Percentiles rank a stretch among this genome's conserved stretches.
These are phyloP conservation scores for Scenedesmus sp. DNA, from an alignment of 163 green algal species.

Conservation along the genomic window DNA sequence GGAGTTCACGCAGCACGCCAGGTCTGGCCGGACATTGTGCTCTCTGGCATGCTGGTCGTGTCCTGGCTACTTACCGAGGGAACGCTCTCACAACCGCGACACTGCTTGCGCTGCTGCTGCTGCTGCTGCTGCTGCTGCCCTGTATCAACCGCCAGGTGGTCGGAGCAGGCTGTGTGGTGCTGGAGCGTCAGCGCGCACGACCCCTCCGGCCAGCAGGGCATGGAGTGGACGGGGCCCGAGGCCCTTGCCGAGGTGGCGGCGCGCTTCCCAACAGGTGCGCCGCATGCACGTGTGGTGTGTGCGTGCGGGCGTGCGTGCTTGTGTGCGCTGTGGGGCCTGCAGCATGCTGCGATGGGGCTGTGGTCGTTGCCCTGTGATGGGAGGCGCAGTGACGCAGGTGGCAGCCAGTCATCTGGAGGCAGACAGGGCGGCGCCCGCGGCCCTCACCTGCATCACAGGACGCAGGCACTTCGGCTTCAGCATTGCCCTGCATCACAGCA, in stretches of 20 bases:
- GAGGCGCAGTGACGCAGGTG: too few relatives aligned
- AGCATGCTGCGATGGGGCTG: not conserved
- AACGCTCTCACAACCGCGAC: too few relatives aligned
- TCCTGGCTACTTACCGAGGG: too few relatives aligned
- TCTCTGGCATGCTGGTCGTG: too few relatives aligned
- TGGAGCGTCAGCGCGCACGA: not conserved
- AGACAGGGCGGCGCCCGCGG: too few relatives aligned
- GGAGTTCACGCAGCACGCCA: too few relatives aligned
- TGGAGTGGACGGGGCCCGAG: constrained; percentile 21
- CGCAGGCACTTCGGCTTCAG: too few relatives aligned
- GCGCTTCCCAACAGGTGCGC: not conserved
- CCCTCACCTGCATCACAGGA: too few relatives aligned
- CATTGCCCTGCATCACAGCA: too few relatives aligned
- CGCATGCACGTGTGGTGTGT: not conserved
- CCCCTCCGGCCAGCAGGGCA: not conserved
- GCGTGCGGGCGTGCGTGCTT: not conserved
- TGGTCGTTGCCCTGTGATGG: too few relatives aligned
- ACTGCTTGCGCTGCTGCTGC: not conserved
- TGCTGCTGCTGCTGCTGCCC: not conserved
- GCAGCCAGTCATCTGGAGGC: too few relatives aligned
- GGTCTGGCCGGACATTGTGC: too few relatives aligned
- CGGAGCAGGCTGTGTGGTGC: not conserved
- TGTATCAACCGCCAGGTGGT: not conserved
- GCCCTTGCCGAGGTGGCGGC: not conserved
- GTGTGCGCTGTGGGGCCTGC: not conserved